These are phyloP conservation scores for Phycomyces nitens DNA, from an alignment of 192 early-diverging fungal species.

Conservation along the genomic window DNA sequence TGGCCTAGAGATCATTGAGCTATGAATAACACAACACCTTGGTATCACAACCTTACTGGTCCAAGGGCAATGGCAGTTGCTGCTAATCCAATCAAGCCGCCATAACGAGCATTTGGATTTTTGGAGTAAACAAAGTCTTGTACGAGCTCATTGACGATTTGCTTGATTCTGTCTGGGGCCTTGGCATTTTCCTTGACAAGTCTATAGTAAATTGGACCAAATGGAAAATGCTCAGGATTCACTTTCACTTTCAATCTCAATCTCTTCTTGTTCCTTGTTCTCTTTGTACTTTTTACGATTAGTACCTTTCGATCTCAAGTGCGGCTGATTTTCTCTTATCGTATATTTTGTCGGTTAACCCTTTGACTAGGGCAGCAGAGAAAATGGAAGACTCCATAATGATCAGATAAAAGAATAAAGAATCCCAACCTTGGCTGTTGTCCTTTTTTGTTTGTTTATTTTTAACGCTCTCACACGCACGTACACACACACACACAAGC, in stretches of 20 bases:
- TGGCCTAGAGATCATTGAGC: slow-evolving; percentile 26
- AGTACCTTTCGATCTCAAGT: slow-evolving; percentile 82
- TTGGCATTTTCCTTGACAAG: slow-evolving; percentile 64
- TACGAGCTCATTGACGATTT: slow-evolving; percentile 71
- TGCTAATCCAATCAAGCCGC: slow-evolving; percentile 90
- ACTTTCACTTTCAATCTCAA: not conserved
- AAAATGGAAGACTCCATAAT: slow-evolving; percentile 24
- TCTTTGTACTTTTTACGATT: not conserved
- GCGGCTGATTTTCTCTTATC: slow-evolving; percentile 93
- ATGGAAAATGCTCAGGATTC: no score
- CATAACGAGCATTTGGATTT: slow-evolving; percentile 80
- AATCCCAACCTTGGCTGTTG: not conserved
- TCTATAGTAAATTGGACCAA: slow-evolving; percentile 21
- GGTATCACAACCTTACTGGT: slow-evolving; percentile 40
- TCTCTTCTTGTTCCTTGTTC: not conserved
- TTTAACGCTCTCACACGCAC: no score
- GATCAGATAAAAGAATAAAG: not conserved
- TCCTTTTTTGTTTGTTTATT: no score
- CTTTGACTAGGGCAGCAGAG: slow-evolving; percentile 52
- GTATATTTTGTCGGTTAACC: slow-evolving; percentile 86
- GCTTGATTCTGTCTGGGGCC: slow-evolving; percentile 58
- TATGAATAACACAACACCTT: no score
- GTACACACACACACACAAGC: no score
- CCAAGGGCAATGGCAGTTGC: slow-evolving; percentile 86
- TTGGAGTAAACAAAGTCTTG: slow-evolving; percentile 87